phyloP scores from a whole-genome alignment of 2,329 filamentous ascomycete genomes.

The Colletotrichum tamarilloi region DNA sequence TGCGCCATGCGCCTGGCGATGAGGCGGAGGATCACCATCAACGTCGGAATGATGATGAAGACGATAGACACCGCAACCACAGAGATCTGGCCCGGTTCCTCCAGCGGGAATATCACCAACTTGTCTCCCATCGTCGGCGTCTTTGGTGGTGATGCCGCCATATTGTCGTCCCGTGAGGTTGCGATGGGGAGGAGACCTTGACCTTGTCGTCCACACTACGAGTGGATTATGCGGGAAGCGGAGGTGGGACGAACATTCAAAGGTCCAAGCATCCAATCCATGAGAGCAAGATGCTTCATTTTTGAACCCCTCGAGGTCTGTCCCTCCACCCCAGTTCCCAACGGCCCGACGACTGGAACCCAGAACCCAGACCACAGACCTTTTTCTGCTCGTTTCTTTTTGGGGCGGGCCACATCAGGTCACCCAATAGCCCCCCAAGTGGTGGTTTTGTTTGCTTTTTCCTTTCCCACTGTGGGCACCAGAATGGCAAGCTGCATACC shows the following conservation, averaged over 20 bases:
- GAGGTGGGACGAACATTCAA: neutral
- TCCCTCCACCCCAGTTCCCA: neutral
- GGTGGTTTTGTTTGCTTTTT: conserved; percentile 22
- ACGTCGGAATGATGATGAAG: conserved; percentile 20
- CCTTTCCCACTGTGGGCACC: neutral
- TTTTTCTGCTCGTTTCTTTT: neutral
- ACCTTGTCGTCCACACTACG: neutral
- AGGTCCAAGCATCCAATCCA: neutral
- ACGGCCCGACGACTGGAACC: neutral
- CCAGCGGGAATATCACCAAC: conserved; percentile 16
- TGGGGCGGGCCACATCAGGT: neutral
- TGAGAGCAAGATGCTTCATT: conserved; percentile 1
- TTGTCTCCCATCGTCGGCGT: conserved; percentile 1
- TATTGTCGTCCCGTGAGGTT: neutral
- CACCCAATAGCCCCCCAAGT: neutral
- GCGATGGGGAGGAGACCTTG: neutral
- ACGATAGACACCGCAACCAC: conserved; percentile 28
- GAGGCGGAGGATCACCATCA: conserved; percentile 14
- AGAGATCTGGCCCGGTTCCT: conserved; percentile 12
- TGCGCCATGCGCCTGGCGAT: conserved; percentile 28
- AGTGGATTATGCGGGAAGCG: conserved; percentile 4
- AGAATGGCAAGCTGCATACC: neutral
- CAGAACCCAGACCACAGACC: neutral
- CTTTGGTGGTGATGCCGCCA: conserved; percentile 6
- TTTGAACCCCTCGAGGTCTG: neutral